Evolutionary conservation across 140 eudicot genomes (phyloP).

Genomic region (Oenanthe javanica): DNA sequence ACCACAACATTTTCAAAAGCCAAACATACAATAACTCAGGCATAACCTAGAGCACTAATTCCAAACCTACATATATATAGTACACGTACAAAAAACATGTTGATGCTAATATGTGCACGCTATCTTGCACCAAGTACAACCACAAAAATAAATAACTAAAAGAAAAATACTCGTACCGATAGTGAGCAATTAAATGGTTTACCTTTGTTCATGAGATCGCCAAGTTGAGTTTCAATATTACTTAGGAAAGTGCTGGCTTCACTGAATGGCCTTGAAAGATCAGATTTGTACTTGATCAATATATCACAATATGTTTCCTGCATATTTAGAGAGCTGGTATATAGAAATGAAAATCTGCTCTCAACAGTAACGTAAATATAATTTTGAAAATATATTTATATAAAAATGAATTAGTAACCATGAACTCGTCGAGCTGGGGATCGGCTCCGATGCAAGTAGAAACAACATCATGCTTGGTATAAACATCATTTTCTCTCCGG

Average conservation of each 20-base stretch:
- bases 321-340: too few species aligned
- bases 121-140: conserved; percentile 13
- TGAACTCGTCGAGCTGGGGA: conserved; percentile 96
- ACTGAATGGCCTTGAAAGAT: conserved; percentile 73
- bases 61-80: background rate
- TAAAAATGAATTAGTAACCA: conserved; percentile 35
- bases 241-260: conserved; percentile 73
- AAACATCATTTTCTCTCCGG: conserved; percentile 47
- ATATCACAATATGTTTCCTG: conserved; percentile 67
- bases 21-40: background rate
- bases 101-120: conserved; percentile 17
- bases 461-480: conserved; percentile 28
- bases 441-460: conserved; percentile 54
- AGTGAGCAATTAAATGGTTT: conserved; percentile 3
- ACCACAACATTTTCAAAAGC: background rate
- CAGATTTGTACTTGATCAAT: conserved; percentile 68
- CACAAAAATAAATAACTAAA: background rate
- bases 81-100: background rate
- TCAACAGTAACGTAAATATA: background rate
- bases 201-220: conserved; percentile 62
- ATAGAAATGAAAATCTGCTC: too few species aligned
- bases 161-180: too few species aligned
- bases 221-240: conserved; percentile 62
- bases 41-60: background rate
- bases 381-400: too few species aligned